Conservation (phyloP, 2,329 filamentous ascomycete genomes). For the Claviceps purpurea region DNA sequence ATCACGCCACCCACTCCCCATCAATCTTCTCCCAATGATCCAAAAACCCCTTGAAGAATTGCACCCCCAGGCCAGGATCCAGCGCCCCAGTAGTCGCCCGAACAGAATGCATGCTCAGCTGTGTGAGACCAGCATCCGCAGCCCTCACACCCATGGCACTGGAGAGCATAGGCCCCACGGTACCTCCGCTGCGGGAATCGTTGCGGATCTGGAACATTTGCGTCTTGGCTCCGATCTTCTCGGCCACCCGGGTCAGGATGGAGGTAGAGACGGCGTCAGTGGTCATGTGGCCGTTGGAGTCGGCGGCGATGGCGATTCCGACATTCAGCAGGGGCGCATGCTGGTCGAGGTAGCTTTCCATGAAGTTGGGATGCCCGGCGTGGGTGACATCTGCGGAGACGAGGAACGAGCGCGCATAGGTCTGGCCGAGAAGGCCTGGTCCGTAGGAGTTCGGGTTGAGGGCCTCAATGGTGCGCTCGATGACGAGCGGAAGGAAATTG, state of each 20-base stretch:
- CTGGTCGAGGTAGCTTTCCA: conserved; percentile 66
- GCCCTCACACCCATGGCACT: conserved; percentile 67
- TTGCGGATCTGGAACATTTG: conserved; percentile 95
- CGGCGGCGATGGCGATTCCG: conserved; percentile 65
- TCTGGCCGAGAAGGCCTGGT: conserved; percentile 58
- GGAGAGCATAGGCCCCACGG: conserved; percentile 85
- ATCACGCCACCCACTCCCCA: conserved; percentile 48
- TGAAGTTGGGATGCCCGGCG: conserved; percentile 89
- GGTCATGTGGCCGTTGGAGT: conserved; percentile 92
- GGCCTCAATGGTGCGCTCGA: conserved; percentile 70
- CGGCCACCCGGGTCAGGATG: conserved; percentile 65
- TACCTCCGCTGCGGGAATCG: conserved; percentile 78
- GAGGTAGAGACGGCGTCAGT: conserved; percentile 79
- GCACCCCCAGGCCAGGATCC: conserved; percentile 78
- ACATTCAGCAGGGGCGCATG: conserved; percentile 84
- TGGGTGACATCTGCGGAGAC: conserved; percentile 89
- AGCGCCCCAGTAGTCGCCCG: conserved; percentile 74
- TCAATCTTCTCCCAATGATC: conserved; percentile 79
- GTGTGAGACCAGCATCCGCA: conserved; percentile 79
- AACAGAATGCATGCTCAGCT: conserved; percentile 89
- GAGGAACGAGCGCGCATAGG: conserved; percentile 84
- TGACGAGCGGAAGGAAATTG: conserved; percentile 71
- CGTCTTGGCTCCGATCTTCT: conserved; percentile 55
- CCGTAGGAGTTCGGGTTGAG: conserved; percentile 41
- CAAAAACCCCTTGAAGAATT: conserved; percentile 80